A percentile compares a stretch with the other conserved stretches of the same genome.
phyloP scores from a whole-genome alignment of 306 rosid species.

The Pyrus pyrifolia region DNA sequence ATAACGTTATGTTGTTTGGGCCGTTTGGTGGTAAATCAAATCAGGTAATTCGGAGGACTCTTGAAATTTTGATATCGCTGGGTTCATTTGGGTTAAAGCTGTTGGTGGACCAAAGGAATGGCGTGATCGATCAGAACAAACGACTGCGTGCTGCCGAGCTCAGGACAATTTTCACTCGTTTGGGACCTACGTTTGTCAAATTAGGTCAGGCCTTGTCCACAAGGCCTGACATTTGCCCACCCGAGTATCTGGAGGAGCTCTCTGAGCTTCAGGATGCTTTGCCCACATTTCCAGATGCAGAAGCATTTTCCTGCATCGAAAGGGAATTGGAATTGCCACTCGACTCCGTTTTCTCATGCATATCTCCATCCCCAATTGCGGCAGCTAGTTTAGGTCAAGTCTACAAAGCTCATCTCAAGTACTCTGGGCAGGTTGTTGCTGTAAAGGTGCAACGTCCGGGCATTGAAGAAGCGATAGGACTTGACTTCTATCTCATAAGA shows the following conservation, averaged over 20 bases:
- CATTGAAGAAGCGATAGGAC: conserved; percentile 84
- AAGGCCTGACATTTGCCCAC: conserved; percentile 87
- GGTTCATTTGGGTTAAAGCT: conserved; percentile 56
- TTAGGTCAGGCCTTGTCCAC: conserved; percentile 92
- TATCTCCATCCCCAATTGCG: conserved; percentile 79
- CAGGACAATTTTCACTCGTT: conserved; percentile 47
- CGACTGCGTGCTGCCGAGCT: conserved; percentile 67
- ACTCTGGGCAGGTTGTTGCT: conserved; percentile 67
- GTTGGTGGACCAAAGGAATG: conserved; percentile 55
- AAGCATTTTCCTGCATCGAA: conserved; percentile 87
- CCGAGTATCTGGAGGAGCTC: conserved; percentile 84
- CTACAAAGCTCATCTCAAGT: conserved; percentile 68
- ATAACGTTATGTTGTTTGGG: too few species aligned
- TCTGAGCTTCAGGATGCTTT: conserved; percentile 92
- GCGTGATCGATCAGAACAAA: conserved; percentile 49
- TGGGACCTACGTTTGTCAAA: conserved; percentile 98
- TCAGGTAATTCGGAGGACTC: conserved; percentile 64
- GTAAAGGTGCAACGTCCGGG: conserved; percentile 96
- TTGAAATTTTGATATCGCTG: conserved; percentile 49
- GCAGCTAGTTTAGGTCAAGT: conserved; percentile 99
- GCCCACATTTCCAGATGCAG: conserved; percentile 78
- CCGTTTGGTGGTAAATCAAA: neutral
- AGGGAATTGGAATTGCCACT: conserved; percentile 63
- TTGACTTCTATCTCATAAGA: conserved; percentile 84
- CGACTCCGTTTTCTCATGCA: conserved; percentile 60